Conservation (phyloP, 2,329 filamentous ascomycete species). For the Diaporthe capsici region DNA sequence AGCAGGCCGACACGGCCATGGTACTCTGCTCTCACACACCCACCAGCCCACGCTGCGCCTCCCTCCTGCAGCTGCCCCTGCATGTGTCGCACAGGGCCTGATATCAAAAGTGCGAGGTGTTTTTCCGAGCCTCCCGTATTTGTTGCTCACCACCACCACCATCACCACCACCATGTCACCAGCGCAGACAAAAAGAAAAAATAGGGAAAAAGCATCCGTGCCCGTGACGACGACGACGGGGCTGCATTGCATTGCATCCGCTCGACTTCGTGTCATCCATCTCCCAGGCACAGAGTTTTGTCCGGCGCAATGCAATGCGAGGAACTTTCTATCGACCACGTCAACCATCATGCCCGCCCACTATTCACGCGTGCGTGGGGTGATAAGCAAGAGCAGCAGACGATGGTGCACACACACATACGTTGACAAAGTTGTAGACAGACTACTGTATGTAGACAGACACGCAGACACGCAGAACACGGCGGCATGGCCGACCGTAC, state of each 20-base stretch:
- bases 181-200: not conserved
- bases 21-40: not conserved
- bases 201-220: not conserved
- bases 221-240: not conserved
- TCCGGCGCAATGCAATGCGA: not conserved
- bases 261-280: not conserved
- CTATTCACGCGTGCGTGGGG: not conserved
- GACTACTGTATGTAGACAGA: too few species aligned
- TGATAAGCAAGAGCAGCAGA: not conserved
- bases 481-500: not conserved
- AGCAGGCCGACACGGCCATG: constrained; percentile 2
- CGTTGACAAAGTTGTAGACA: too few species aligned
- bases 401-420: not conserved
- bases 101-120: constrained; percentile 21
- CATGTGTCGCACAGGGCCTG: constrained; percentile 2
- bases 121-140: constrained; percentile 18
- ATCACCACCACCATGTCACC: not conserved
- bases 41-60: not conserved
- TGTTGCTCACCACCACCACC: not conserved
- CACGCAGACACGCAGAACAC: not conserved
- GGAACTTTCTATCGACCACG: not conserved
- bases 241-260: constrained; percentile 28
- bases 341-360: not conserved
- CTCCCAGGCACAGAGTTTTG: not conserved
- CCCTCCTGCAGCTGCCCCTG: constrained; percentile 24